Evolutionary conservation across 2,329 filamentous ascomycete species (phyloP).

Genomic region (Allantophomopsis lycopodina): DNA sequence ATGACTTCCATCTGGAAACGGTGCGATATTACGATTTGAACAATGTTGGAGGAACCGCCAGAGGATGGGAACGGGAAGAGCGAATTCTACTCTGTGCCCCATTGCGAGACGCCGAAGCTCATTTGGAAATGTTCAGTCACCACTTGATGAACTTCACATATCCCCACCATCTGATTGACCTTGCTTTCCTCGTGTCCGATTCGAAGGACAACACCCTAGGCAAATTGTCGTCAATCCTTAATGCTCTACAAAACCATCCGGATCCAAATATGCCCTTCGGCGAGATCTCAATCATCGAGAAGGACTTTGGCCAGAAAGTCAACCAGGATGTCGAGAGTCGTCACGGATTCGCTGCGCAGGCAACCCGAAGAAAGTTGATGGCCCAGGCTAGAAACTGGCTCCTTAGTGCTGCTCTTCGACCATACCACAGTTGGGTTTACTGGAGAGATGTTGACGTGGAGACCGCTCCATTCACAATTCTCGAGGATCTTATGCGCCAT

Average conservation of each 20-base stretch:
- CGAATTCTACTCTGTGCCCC: constrained; percentile 91
- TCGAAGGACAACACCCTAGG: constrained; percentile 84
- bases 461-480: constrained; percentile 89
- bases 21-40: constrained; percentile 94
- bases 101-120: constrained; percentile 79
- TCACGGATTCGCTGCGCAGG: constrained; percentile 94
- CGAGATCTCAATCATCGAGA: constrained; percentile 95
- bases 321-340: constrained; percentile 96
- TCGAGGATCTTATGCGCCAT: constrained; percentile 96
- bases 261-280: constrained; percentile 77
- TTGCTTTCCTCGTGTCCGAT: constrained; percentile 93
- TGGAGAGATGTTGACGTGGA: constrained; percentile 98
- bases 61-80: constrained; percentile 93
- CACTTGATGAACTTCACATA: constrained; percentile 95
- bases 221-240: constrained; percentile 61
- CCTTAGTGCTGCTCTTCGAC: constrained; percentile 79
- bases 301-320: constrained; percentile 97
- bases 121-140: constrained; percentile 97
- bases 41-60: constrained; percentile 79
- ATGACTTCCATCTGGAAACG: constrained; percentile 75
- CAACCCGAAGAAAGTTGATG: constrained; percentile 89
- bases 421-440: constrained; percentile 98
- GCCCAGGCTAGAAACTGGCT: constrained; percentile 96
- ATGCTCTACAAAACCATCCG: constrained; percentile 65
- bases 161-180: constrained; percentile 88